These are phyloP conservation scores for Tritrichomonas foetus DNA, from an alignment of 208 protist genomes.

Conservation along the genomic window DNA sequence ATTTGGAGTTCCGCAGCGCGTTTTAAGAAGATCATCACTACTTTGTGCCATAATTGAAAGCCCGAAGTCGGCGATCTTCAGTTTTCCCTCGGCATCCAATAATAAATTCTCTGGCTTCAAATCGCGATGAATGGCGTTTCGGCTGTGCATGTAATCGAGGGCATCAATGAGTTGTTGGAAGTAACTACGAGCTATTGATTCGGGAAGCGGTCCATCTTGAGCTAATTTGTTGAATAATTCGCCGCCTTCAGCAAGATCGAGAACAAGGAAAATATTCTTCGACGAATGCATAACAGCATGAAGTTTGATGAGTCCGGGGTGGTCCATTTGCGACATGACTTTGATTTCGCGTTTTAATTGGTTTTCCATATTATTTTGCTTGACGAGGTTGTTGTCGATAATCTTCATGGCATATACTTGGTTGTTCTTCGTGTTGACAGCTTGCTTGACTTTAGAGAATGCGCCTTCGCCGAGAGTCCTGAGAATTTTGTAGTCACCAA, in stretches of 20 bases:
- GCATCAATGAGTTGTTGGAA: background rate
- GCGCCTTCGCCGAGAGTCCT: constrained; percentile 94
- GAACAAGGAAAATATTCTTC: background rate
- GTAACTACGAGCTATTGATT: background rate
- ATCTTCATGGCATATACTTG: background rate
- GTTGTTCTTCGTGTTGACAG: background rate
- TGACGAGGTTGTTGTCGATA: background rate
- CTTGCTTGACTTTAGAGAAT: constrained; percentile 97
- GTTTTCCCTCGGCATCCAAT: constrained; percentile 63
- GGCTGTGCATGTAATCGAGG: background rate
- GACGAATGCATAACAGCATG: background rate
- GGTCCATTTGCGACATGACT: background rate
- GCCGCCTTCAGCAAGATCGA: background rate
- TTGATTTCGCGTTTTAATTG: background rate
- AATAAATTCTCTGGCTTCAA: constrained; percentile 68
- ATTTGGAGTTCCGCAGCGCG: background rate
- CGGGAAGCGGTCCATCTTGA: background rate
- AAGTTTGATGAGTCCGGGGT: background rate
- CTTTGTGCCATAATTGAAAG: background rate
- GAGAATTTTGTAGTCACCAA: constrained; percentile 80
- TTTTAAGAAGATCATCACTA: background rate
- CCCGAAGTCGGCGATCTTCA: constrained; percentile 99
- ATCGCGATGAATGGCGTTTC: background rate
- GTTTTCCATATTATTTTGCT: background rate
- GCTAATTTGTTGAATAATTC: background rate